Evolutionary conservation across 2,329 filamentous ascomycete species (phyloP).

Genomic region (Paraphaeosphaeria minitans): DNA sequence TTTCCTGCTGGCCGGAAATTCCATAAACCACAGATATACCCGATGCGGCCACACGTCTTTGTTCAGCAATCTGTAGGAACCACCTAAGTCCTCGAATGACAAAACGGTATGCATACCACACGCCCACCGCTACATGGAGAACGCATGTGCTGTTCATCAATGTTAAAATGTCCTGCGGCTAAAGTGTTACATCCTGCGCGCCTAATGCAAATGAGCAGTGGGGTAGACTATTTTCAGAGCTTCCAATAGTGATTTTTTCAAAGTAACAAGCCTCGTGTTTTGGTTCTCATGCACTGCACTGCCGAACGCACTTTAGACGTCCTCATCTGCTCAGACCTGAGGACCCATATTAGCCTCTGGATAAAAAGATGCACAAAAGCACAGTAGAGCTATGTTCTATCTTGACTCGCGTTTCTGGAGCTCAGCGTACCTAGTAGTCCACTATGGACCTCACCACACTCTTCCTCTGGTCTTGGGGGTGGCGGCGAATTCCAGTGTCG

Average conservation of each 20-base stretch:
- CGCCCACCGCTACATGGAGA: too few species aligned
- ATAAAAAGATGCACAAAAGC: neutral
- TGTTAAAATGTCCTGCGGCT: constrained; percentile 17
- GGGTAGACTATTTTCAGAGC: constrained; percentile 22
- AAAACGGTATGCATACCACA: too few species aligned
- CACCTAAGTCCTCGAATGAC: too few species aligned
- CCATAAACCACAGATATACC: too few species aligned
- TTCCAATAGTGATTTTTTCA: constrained; percentile 20
- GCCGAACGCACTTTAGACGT: constrained; percentile 11
- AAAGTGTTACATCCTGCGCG: constrained; percentile 15
- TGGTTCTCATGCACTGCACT: constrained; percentile 13
- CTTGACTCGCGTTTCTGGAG: neutral
- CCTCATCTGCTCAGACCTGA: neutral
- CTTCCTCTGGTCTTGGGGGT: constrained; percentile 19
- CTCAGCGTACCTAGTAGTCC: neutral
- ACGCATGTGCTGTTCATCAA: neutral
- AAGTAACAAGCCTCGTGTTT: constrained; percentile 14
- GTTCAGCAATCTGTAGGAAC: too few species aligned
- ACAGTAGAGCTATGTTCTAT: neutral
- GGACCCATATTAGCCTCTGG: neutral
- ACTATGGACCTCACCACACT: constrained; percentile 21
- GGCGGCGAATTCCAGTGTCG: constrained; percentile 13
- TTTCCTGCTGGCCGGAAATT: neutral
- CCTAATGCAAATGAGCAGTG: constrained; percentile 28
- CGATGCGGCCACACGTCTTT: too few species aligned